These are phyloP conservation scores for Colletotrichum tropicicola DNA, from an alignment of 2,329 filamentous ascomycete genomes.

Conservation along the genomic window DNA sequence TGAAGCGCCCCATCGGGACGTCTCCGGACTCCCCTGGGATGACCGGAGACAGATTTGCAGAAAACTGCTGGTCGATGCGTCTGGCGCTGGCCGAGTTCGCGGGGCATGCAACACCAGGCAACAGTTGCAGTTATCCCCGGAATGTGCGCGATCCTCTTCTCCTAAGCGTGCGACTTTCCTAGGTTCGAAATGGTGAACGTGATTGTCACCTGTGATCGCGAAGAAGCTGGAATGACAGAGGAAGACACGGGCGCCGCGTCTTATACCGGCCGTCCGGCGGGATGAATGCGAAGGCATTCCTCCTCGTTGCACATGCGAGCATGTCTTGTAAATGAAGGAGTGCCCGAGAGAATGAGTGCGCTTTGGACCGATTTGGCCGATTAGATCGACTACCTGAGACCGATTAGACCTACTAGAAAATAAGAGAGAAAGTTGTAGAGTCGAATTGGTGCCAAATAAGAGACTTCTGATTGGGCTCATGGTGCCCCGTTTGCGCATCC, in stretches of 20 bases:
- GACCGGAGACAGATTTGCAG: no score
- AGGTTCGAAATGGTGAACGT: not conserved
- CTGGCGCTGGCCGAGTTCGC: not conserved
- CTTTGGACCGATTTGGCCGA: no score
- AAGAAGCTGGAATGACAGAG: no score
- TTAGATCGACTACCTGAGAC: no score
- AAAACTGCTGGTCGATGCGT: no score
- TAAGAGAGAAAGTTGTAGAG: not conserved
- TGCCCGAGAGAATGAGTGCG: no score
- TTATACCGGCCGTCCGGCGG: no score
- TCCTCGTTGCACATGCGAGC: no score
- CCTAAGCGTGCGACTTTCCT: not conserved
- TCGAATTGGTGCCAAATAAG: not conserved
- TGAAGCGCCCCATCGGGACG: not conserved
- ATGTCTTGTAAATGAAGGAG: no score
- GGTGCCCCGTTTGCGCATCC: not conserved
- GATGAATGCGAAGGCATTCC: no score
- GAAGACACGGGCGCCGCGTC: not conserved
- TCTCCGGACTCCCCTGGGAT: no score
- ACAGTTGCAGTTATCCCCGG: not conserved
- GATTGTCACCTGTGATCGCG: not conserved
- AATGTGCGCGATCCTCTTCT: not conserved
- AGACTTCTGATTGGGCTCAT: conserved; percentile 3
- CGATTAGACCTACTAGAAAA: no score
- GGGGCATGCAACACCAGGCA: not conserved